Evolutionary conservation across 208 protist genomes (phyloP), one percentile per base, ranked within the genome.

Genomic region (Leishmania martiniquensis): DNA sequence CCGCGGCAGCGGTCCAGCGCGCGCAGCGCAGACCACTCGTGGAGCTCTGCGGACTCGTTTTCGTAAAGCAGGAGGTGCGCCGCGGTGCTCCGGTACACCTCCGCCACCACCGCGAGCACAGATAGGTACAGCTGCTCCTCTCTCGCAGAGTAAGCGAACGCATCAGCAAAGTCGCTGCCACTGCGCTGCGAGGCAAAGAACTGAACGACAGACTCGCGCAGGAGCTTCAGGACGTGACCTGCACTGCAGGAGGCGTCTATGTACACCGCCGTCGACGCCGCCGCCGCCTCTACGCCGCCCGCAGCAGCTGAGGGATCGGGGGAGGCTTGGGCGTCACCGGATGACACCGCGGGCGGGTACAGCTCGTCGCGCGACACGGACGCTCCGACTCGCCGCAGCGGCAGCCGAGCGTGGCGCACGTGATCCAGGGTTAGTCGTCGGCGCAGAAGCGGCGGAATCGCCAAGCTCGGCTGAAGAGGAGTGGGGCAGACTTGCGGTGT

Each of bases 101-200:
- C 76, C 29, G 73, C 63, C 37, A 96, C 75, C 59, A 93, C 80
- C 7, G 67, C 60, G n/a, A 96, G 73, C 37, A 89, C 82, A 34
- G 87, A 73, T 2, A 81, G 66, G 76, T 96, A 96, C 3, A 93
- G n/a, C 52, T 87, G 74, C 78, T 95, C 92, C 67, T 97, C 91
- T 37, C 90, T 76, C 60, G 80, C 44, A 42, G 81, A 85, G 82
- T 88, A 95, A 60, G 86, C 76, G 68, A 97, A 96, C 25, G 91
- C 77, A 66, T 92, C 85, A 5, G 66, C 78, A 73, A 97, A 92
- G 78, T 95, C 89, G 25, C 86, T 55, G 37, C 85, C 73, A 51
- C 80, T 76, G 47, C 91, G 86, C 74, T 92, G 85, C 44, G 54
- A 47, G 4, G 47, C 29, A 57, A 89, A 95, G 70, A 91, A 91